Percentiles rank a stretch among this genome's conserved stretches.
Conservation (phyloP, 2,329 filamentous ascomycete species). For the Nemania bipapillata region DNA sequence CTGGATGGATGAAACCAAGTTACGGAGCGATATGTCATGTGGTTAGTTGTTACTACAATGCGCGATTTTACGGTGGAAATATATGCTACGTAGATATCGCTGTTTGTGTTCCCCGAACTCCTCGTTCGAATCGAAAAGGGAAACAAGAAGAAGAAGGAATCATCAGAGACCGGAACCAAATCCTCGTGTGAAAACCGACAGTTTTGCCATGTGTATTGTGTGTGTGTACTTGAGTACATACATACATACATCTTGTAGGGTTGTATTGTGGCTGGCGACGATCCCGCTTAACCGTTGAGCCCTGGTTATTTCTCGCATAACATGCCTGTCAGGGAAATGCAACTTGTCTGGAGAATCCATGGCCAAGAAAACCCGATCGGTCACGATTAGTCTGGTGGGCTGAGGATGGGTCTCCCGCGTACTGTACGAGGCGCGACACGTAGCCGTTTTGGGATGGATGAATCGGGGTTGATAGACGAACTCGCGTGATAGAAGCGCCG, state of each 20-base stretch:
- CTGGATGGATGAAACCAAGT: background rate
- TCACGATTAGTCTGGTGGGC: slow-evolving; percentile 33
- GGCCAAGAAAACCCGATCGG: slow-evolving; percentile 37
- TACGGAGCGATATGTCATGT: background rate
- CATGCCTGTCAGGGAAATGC: slow-evolving; percentile 36
- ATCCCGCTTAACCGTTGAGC: slow-evolving; percentile 42
- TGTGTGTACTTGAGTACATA: no score
- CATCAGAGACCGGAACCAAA: background rate
- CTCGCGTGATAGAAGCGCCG: slow-evolving; percentile 22
- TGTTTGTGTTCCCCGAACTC: background rate
- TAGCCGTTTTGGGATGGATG: slow-evolving; percentile 32
- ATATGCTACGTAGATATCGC: background rate
- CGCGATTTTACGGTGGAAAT: background rate
- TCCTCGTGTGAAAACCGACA: no score
- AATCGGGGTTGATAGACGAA: slow-evolving; percentile 22
- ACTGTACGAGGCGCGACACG: slow-evolving; percentile 38
- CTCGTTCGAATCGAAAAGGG: no score
- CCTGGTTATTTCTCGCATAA: slow-evolving; percentile 41
- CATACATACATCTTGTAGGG: slow-evolving; percentile 31
- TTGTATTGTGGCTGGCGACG: slow-evolving; percentile 42
- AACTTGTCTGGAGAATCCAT: slow-evolving; percentile 37
- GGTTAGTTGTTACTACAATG: background rate
- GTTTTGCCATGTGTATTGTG: no score
- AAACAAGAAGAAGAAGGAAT: background rate
- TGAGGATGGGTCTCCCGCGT: slow-evolving; percentile 32